A percentile compares a stretch with the other conserved stretches of the same genome.
phyloP scores from a whole-genome alignment of 805 yeast species.

The Wickerhamiella kurtzmanii region DNA sequence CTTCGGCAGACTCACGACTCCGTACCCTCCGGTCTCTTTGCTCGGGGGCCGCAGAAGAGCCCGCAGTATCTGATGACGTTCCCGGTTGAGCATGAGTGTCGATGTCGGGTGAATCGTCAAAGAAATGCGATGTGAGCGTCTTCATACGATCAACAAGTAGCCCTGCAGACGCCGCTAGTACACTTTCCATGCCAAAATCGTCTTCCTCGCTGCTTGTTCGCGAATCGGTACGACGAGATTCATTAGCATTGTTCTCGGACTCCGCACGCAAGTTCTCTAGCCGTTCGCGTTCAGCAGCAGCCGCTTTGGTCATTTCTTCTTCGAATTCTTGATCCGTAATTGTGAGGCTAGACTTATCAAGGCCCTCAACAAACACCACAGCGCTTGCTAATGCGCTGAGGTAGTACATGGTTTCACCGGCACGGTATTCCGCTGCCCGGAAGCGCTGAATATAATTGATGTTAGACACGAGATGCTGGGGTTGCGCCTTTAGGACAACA shows the following conservation, averaged over 20 bases:
- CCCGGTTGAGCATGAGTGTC: constrained; percentile 2
- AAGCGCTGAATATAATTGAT: constrained; percentile 75
- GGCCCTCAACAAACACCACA: constrained; percentile 55
- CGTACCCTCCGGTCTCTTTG: not conserved
- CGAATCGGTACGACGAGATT: not conserved
- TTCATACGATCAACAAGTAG: constrained; percentile 38
- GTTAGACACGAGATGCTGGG: constrained; percentile 58
- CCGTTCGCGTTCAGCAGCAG: constrained; percentile 28
- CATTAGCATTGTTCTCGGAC: constrained; percentile 6
- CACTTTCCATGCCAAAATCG: constrained; percentile 12
- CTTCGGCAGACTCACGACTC: constrained; percentile 19
- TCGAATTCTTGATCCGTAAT: constrained; percentile 47
- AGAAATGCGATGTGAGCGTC: constrained; percentile 24
- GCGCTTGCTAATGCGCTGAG: constrained; percentile 86
- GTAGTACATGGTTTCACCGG: constrained; percentile 86
- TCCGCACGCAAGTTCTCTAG: constrained; percentile 16
- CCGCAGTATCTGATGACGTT: too few relatives aligned
- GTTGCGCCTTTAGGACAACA: constrained; percentile 57
- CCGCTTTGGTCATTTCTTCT: constrained; percentile 29
- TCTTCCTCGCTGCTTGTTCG: not conserved
- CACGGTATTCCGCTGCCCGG: constrained; percentile 56
- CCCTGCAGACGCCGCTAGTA: constrained; percentile 32
- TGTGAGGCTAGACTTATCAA: constrained; percentile 46
- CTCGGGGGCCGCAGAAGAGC: not conserved
- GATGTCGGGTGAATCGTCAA: constrained; percentile 23